A percentile compares a stretch with the other conserved stretches of the same genome.
Evolutionary conservation across 2,329 filamentous ascomycete genomes (phyloP).

Genomic region (Pezicula carpinea): DNA sequence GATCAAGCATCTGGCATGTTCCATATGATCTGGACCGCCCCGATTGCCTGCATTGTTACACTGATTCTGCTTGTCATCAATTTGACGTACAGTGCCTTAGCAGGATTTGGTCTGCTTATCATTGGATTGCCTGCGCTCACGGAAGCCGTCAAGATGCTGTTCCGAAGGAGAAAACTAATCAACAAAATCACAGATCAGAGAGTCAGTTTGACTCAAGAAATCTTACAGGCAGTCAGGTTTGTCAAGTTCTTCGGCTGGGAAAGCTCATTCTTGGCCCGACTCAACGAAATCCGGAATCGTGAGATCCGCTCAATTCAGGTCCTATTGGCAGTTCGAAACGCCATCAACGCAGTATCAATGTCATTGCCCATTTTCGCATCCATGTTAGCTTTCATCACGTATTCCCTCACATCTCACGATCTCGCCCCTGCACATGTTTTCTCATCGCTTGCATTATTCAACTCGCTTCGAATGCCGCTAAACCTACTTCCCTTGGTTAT

Average conservation of each 20-base stretch:
- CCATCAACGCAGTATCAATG: conserved; percentile 56
- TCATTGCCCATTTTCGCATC: conserved; percentile 86
- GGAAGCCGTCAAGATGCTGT: conserved; percentile 67
- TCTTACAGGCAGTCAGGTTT: conserved; percentile 57
- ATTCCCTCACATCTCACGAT: conserved; percentile 56
- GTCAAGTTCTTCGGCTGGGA: conserved; percentile 68
- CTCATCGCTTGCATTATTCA: conserved; percentile 87
- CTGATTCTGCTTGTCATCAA: conserved; percentile 82
- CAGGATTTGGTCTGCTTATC: conserved; percentile 79
- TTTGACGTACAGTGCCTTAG: conserved; percentile 77
- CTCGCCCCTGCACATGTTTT: conserved; percentile 75
- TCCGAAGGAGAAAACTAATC: conserved; percentile 69
- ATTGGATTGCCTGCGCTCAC: conserved; percentile 74
- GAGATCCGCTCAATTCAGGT: conserved; percentile 69
- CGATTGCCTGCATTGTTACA: conserved; percentile 70
- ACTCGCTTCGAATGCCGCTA: conserved; percentile 77
- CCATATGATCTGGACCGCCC: conserved; percentile 82
- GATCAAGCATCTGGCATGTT: conserved; percentile 82
- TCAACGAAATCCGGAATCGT: conserved; percentile 49
- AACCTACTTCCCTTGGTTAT: conserved; percentile 83
- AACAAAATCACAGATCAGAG: conserved; percentile 64
- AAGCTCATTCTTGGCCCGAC: conserved; percentile 52
- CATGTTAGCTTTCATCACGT: conserved; percentile 88
- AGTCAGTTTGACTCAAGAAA: conserved; percentile 61
- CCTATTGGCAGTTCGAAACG: conserved; percentile 63